Conservation (phyloP, 2,329 filamentous ascomycete species). For the Alternaria incomplexa region DNA sequence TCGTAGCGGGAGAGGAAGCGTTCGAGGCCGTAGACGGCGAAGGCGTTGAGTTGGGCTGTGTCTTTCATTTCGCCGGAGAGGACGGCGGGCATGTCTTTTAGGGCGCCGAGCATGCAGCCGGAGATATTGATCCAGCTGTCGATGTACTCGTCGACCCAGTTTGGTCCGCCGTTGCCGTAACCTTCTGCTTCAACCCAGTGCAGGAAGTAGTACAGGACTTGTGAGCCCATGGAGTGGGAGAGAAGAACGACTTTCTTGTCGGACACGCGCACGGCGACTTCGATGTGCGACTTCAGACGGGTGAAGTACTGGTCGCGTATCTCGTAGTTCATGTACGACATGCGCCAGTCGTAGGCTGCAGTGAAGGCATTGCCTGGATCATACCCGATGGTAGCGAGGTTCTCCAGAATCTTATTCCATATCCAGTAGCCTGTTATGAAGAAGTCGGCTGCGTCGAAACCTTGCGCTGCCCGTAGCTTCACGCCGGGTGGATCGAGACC, state of each 20-base stretch:
- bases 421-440: conserved; percentile 94
- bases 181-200: conserved; percentile 82
- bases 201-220: conserved; percentile 86
- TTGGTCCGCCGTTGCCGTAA: conserved; percentile 77
- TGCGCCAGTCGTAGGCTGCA: conserved; percentile 85
- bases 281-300: conserved; percentile 86
- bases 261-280: conserved; percentile 75
- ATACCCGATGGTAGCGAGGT: conserved; percentile 93
- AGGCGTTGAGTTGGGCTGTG: conserved; percentile 93
- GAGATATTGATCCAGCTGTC: conserved; percentile 98
- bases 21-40: conserved; percentile 95
- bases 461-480: conserved; percentile 91
- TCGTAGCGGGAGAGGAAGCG: conserved; percentile 93
- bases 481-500: conserved; percentile 89
- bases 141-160: conserved; percentile 89
- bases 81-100: conserved; percentile 88
- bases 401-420: conserved; percentile 98
- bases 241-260: conserved; percentile 83
- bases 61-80: conserved; percentile 98
- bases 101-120: conserved; percentile 94
- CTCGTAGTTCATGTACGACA: conserved; percentile 90
- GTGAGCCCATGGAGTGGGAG: conserved; percentile 97
- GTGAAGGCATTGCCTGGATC: conserved; percentile 80
- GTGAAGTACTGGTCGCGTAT: conserved; percentile 93
- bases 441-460: conserved; percentile 97